Evolutionary conservation across 1,139 yeast genomes (phyloP), one percentile per base, ranked within the genome.

Genomic region (Candida dubliniensis): DNA sequence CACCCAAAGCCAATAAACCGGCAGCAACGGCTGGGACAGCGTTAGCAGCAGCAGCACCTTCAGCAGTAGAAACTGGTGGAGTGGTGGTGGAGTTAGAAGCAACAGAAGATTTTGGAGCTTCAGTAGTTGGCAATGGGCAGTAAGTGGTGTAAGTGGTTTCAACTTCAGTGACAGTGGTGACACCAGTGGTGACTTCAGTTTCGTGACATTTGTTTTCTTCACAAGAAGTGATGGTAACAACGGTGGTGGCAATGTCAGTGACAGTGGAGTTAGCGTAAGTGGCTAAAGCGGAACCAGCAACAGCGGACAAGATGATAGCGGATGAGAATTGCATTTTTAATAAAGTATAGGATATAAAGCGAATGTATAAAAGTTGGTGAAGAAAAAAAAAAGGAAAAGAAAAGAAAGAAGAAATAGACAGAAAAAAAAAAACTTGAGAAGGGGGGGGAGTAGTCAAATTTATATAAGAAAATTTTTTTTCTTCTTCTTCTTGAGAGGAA

Each of bases 201-300:
- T 57, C 51, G 31, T 61, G 48, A 57, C 75, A 71, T 50, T 57
- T 59, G 59, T 66, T 38, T 55, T 64, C 62, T 18, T 58, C 50
- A 64, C 82, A 77, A 41, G 76, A 69, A 47, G 81, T 76, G 61
- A 77, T 64, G 56, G 82, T 76, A 47, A 72, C 66, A 50, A 72
- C 62, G 24, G 62, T 59, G 27, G 63, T 54, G 23, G 42, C 45
- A 18, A 54, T 43, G 31, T 50, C 57, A 47, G 77, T 66, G 51
- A 73, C 53, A 44, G 70, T 60, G 40, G 63, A 63, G 45, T 69
- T 57, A 40, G 51, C 47, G 44, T 32, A 36, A 40, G 34, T 34
- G 35, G 43, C 37, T 26, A 33, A 35, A 40, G 43, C 37, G 36
- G 38, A 4, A 40, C 46, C 31, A 33, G 49, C 31, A 6, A 25